Evolutionary conservation across 192 early-diverging fungal species (phyloP).

Genomic region (Umbelopsis ramanniana): DNA sequence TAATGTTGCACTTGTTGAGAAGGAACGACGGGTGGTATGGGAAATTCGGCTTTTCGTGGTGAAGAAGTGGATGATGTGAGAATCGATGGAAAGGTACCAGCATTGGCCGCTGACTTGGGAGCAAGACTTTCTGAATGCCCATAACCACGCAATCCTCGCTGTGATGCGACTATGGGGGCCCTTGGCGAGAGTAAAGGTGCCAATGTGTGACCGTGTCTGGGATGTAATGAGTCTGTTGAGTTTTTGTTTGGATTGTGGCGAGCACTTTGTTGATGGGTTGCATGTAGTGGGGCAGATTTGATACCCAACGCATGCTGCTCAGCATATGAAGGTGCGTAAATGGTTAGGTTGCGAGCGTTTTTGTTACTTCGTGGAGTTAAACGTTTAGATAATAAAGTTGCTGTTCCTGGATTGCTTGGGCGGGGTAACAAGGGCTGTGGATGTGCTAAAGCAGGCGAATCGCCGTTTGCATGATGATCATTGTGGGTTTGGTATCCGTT

Average conservation of each 20-base stretch:
- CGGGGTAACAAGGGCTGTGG: neutral
- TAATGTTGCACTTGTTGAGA: conserved; percentile 37
- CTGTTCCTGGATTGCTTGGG: neutral
- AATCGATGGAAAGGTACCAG: conserved; percentile 5
- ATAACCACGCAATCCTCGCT: conserved; percentile 4
- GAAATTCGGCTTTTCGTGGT: conserved; percentile 33
- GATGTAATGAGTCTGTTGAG: conserved; percentile 36
- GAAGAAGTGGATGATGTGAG: conserved; percentile 5
- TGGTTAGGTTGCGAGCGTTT: conserved; percentile 53
- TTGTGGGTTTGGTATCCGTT: conserved; percentile 1
- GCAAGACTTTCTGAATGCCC: neutral
- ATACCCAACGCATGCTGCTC: conserved; percentile 44
- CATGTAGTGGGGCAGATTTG: conserved; percentile 54
- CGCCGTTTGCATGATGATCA: conserved; percentile 17
- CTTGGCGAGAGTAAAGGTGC: conserved; percentile 42
- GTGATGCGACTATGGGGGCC: conserved; percentile 25
- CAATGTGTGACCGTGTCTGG: conserved; percentile 42
- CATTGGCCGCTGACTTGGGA: conserved; percentile 10
- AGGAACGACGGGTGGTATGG: conserved; percentile 46
- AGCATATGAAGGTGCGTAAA: conserved; percentile 54
- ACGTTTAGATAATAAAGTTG: conserved; percentile 28
- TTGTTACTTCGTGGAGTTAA: conserved; percentile 46
- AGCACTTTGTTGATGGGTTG: conserved; percentile 30
- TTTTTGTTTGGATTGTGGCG: neutral
- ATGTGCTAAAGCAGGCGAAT: conserved; percentile 9